These are phyloP conservation scores for Auxenochlorella protothecoides DNA, from an alignment of 139 green algal species.

Conservation along the genomic window DNA sequence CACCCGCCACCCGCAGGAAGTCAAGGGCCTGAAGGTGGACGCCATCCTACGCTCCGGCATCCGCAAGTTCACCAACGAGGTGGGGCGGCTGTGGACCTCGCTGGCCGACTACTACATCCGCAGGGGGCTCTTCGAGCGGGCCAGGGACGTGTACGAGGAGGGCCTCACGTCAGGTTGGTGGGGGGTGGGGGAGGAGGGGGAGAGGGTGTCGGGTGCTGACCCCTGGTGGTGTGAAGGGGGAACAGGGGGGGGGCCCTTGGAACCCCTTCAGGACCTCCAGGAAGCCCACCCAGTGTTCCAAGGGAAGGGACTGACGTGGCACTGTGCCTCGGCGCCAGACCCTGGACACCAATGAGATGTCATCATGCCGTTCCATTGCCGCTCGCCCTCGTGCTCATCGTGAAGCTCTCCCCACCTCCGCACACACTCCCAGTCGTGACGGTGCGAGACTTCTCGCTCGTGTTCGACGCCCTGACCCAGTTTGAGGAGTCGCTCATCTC, in stretches of 20 bases:
- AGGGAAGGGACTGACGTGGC: too few relatives aligned
- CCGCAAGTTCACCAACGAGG: slow-evolving; percentile 82
- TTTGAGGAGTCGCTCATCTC: slow-evolving; percentile 84
- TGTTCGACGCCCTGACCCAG: slow-evolving; percentile 93
- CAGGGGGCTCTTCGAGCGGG: slow-evolving; percentile 83
- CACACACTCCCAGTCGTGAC: slow-evolving; percentile 13
- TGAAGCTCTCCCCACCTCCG: too few relatives aligned
- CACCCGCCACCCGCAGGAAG: slow-evolving; percentile 72
- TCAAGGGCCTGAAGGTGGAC: slow-evolving; percentile 52
- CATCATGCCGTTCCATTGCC: too few relatives aligned
- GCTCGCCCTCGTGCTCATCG: too few relatives aligned
- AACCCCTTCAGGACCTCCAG: too few relatives aligned
- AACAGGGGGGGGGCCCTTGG: too few relatives aligned
- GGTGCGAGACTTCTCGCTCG: slow-evolving; percentile 85
- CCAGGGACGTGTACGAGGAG: slow-evolving; percentile 97
- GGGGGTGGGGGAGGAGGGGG: neutral
- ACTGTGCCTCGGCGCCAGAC: too few relatives aligned
- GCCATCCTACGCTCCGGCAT: slow-evolving; percentile 58
- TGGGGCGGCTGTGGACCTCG: slow-evolving; percentile 88
- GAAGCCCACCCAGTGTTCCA: too few relatives aligned
- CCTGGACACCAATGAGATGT: too few relatives aligned
- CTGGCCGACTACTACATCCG: slow-evolving; percentile 98
- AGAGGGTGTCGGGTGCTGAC: neutral
- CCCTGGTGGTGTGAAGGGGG: too few relatives aligned
- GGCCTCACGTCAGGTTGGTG: slow-evolving; percentile 62